A percentile compares a stretch with the other conserved stretches of the same genome.
These are phyloP conservation scores for Aspergillus sp. DNA, from an alignment of 2,329 filamentous ascomycete species.

Conservation along the genomic window DNA sequence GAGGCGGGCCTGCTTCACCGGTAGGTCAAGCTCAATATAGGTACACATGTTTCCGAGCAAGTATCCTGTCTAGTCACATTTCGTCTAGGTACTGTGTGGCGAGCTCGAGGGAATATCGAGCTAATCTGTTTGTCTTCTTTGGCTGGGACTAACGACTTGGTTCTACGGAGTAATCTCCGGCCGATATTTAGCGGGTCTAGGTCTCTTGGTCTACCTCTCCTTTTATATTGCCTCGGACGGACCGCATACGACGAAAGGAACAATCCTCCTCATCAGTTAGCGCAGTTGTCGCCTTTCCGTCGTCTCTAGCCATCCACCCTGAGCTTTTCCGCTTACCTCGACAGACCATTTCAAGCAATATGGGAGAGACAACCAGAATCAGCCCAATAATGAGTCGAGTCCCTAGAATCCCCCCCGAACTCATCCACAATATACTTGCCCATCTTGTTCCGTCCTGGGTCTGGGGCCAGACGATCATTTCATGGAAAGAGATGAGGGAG, in stretches of 20 bases:
- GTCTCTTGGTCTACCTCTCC: not conserved
- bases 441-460: not conserved
- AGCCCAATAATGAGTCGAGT: not conserved
- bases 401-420: not conserved
- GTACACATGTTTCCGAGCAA: not conserved
- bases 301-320: not conserved
- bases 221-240: not conserved
- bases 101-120: not conserved
- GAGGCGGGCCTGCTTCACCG: not conserved
- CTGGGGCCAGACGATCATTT: not conserved
- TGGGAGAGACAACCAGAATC: not conserved
- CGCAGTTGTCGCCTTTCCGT: not conserved
- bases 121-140: not conserved
- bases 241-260: not conserved
- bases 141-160: not conserved
- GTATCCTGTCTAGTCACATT: not conserved
- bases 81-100: not conserved
- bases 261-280: not conserved
- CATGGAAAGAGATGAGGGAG: not conserved
- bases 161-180: not conserved
- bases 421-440: not conserved
- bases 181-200: not conserved
- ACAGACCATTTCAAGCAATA: not conserved
- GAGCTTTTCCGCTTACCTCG: not conserved
- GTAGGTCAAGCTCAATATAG: not conserved